Percentiles rank a stretch among this genome's conserved stretches.
phyloP scores from a whole-genome alignment of 345 rosid genomes.

The Populus pruinosa region DNA sequence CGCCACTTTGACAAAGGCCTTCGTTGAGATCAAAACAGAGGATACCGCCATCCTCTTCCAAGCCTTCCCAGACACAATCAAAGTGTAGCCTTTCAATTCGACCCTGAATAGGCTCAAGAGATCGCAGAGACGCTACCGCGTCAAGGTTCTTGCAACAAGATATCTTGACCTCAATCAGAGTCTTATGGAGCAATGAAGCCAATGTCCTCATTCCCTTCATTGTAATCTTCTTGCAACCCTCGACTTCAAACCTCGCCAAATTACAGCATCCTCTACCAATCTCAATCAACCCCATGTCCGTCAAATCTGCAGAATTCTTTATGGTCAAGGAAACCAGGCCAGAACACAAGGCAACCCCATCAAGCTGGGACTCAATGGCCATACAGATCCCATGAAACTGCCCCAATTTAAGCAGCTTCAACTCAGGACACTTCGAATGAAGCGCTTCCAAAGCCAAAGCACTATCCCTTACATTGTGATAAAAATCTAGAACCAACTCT shows the following conservation, averaged over 20 bases:
- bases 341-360: constrained; percentile 72
- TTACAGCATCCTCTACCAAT: constrained; percentile 72
- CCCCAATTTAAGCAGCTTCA: constrained; percentile 56
- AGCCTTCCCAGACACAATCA: constrained; percentile 73
- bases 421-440: constrained; percentile 46
- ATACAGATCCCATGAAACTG: constrained; percentile 68
- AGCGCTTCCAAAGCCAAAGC: constrained; percentile 54
- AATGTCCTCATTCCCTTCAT: constrained; percentile 62
- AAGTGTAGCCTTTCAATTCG: constrained; percentile 64
- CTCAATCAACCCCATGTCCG: constrained; percentile 71
- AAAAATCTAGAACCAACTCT: constrained; percentile 63
- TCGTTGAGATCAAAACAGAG: constrained; percentile 27
- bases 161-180: constrained; percentile 62
- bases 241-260: constrained; percentile 63
- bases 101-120: constrained; percentile 61
- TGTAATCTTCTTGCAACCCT: constrained; percentile 77
- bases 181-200: constrained; percentile 44
- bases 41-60: constrained; percentile 18
- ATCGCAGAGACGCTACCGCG: constrained; percentile 47
- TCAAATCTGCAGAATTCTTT: constrained; percentile 60
- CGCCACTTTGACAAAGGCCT: not conserved
- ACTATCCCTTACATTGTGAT: constrained; percentile 63
- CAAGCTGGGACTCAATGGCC: constrained; percentile 57
- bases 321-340: constrained; percentile 57
- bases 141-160: constrained; percentile 63